Percentiles rank a stretch among this genome's conserved stretches.
Evolutionary conservation across 345 rosid genomes (phyloP).

Genomic region (Gossypium mustelinum): DNA sequence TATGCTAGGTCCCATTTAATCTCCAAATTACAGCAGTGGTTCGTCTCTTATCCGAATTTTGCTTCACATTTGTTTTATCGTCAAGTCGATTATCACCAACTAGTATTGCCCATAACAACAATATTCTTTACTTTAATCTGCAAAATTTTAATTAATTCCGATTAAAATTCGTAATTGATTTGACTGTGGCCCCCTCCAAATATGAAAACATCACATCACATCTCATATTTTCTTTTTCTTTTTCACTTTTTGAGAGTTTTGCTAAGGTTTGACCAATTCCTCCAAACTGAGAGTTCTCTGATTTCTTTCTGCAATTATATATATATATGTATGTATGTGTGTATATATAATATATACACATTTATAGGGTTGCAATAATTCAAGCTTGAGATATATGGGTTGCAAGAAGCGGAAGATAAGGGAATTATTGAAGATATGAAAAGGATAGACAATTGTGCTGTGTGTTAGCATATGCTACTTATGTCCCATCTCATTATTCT

Average conservation of each 20-base stretch:
- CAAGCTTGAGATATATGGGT: conserved; percentile 1
- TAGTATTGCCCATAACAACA: conserved; percentile 18
- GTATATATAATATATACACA: background rate
- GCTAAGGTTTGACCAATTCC: conserved; percentile 4
- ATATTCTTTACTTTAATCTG: conserved; percentile 20
- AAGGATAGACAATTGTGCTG: conserved; percentile 23
- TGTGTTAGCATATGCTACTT: conserved; percentile 15
- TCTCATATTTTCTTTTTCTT: background rate
- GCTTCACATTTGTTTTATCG: conserved; percentile 5
- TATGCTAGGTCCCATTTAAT: conserved; percentile 12
- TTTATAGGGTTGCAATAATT: background rate
- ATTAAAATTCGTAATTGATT: background rate
- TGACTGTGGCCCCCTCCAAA: background rate
- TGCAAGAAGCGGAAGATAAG: conserved; percentile 15
- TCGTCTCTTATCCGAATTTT: conserved; percentile 31
- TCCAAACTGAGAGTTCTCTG: background rate
- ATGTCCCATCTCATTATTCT: conserved; percentile 36
- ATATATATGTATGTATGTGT: background rate
- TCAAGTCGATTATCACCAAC: conserved; percentile 30
- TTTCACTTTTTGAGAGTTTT: background rate
- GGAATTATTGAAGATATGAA: conserved; percentile 30
- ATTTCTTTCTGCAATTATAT: background rate
- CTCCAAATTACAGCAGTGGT: conserved; percentile 2
- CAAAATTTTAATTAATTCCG: background rate
- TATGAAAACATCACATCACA: background rate